Conservation (phyloP, 108 stramenopile species). For the Schizochytrium sp. region DNA sequence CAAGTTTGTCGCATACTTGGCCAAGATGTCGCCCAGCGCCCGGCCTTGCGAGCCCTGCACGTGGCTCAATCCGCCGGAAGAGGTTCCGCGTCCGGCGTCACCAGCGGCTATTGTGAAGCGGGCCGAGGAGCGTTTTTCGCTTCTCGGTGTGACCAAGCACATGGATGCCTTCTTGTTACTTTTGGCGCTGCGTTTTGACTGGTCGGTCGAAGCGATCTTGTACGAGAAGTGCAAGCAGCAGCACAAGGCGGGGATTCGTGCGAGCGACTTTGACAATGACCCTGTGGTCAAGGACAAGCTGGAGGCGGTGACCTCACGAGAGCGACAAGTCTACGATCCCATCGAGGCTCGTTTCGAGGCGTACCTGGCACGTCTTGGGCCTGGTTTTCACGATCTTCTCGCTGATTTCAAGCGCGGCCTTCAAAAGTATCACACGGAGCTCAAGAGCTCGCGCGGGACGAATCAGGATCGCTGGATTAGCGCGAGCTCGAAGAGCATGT, state of each 20-base stretch:
- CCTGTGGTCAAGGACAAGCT: background rate
- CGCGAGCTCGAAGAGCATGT: background rate
- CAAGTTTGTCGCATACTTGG: background rate
- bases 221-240: background rate
- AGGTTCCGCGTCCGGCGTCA: background rate
- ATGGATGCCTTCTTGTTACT: background rate
- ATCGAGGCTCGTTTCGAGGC: background rate
- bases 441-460: background rate
- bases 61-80: background rate
- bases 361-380: background rate
- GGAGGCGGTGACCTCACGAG: background rate
- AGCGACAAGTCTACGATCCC: background rate
- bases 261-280: background rate
- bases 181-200: background rate
- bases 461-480: background rate
- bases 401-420: background rate
- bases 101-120: background rate
- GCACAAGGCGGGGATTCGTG: background rate
- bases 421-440: background rate
- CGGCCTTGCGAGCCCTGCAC: background rate
- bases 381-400: background rate
- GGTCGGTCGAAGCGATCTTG: background rate
- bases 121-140: background rate
- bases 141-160: background rate
- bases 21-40: background rate